Percentiles rank a stretch among this genome's conserved stretches.
These are phyloP conservation scores for Metschnikowia lochheadii DNA, from an alignment of 805 yeast genomes.

Conservation along the genomic window DNA sequence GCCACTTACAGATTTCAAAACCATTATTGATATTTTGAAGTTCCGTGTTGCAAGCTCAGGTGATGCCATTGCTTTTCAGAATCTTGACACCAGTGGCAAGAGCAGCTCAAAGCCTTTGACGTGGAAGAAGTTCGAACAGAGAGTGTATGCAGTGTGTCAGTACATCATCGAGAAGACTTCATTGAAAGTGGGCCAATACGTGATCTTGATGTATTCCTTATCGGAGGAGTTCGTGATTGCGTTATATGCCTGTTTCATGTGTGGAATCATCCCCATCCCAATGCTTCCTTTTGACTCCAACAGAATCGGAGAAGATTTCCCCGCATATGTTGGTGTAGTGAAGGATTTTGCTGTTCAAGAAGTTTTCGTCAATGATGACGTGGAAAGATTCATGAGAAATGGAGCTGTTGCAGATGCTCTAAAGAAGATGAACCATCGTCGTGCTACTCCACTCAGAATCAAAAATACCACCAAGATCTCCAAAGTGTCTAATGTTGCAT, in stretches of 20 bases:
- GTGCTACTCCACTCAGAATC: conserved; percentile 43
- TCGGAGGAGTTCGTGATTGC: conserved; percentile 84
- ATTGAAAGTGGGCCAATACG: conserved; percentile 64
- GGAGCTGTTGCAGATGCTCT: conserved; percentile 60
- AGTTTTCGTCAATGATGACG: conserved; percentile 73
- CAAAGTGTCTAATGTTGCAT: conserved; percentile 35
- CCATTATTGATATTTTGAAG: conserved; percentile 69
- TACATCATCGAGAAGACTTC: conserved; percentile 65
- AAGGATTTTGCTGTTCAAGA: conserved; percentile 67
- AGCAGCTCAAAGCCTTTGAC: conserved; percentile 37
- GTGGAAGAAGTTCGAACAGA: conserved; percentile 80
- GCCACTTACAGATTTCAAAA: conserved; percentile 67
- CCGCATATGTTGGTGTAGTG: conserved; percentile 60
- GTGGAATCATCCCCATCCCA: conserved; percentile 78
- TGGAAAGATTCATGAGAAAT: conserved; percentile 62
- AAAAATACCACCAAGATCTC: conserved; percentile 65
- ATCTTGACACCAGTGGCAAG: conserved; percentile 34
- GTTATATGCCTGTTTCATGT: conserved; percentile 77
- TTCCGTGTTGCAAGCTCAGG: conserved; percentile 72
- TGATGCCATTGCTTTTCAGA: conserved; percentile 73
- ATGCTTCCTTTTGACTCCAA: conserved; percentile 64
- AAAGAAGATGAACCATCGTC: conserved; percentile 41
- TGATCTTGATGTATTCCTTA: conserved; percentile 78
- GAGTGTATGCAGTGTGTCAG: conserved; percentile 70
- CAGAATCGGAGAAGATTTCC: conserved; percentile 68